Conservation (phyloP, 2,329 filamentous ascomycete genomes). For the Dactylellina parvicollis region DNA sequence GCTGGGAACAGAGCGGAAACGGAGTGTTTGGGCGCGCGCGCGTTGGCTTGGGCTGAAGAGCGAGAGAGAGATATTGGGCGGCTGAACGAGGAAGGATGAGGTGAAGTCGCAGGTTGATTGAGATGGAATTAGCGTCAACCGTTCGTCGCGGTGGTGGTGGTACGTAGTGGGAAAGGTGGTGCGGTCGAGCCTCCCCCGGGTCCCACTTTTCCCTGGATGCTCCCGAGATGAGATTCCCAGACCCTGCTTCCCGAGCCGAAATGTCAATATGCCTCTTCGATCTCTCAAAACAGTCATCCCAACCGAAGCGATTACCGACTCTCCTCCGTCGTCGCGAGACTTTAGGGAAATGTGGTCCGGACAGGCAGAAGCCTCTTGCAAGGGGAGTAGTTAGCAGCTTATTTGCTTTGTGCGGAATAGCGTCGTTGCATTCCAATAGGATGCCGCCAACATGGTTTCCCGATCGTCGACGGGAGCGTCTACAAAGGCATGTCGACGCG, state of each 20-base stretch:
- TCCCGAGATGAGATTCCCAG: constrained; percentile 15
- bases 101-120: constrained; percentile 3
- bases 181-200: not conserved
- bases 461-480: constrained; percentile 32
- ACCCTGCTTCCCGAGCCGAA: constrained; percentile 24
- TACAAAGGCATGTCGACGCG: constrained; percentile 48
- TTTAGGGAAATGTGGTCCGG: not conserved
- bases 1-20: constrained; percentile 27
- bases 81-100: constrained; percentile 5
- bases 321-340: not conserved
- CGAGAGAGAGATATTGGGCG: constrained; percentile 21
- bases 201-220: constrained; percentile 12
- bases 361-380: too few relatives aligned
- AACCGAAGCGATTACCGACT: constrained; percentile 40
- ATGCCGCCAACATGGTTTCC: constrained; percentile 39
- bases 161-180: not conserved
- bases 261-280: not conserved
- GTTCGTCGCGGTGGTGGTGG: not conserved
- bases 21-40: constrained; percentile 31
- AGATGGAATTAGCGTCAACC: too few relatives aligned
- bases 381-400: too few relatives aligned
- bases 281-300: not conserved
- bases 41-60: constrained; percentile 23
- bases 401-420: constrained; percentile 49
- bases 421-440: constrained; percentile 37